Percentiles rank a stretch among this genome's conserved stretches.
Conservation (phyloP, 2,329 filamentous ascomycete species). For the Phialocephala sp. region DNA sequence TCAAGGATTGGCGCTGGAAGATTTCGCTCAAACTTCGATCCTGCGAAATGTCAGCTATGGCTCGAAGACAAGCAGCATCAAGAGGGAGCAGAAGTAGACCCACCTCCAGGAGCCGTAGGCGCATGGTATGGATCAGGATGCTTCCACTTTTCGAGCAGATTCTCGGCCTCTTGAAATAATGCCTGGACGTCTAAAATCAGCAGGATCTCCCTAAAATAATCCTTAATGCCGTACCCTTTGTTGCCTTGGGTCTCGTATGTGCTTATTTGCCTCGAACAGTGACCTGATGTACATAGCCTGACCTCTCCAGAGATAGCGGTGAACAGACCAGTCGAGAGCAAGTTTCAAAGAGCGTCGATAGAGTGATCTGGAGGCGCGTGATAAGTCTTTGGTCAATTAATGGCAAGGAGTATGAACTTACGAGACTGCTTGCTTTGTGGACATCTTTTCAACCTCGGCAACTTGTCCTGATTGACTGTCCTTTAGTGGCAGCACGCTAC, state of each 20-base stretch:
- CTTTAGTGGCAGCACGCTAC: constrained; percentile 13
- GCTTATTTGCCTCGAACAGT: constrained; percentile 91
- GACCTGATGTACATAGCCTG: constrained; percentile 96
- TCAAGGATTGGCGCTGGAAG: constrained; percentile 79
- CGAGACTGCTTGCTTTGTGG: constrained; percentile 44
- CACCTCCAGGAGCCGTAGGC: constrained; percentile 93
- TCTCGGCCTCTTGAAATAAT: constrained; percentile 86
- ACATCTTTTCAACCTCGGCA: constrained; percentile 37
- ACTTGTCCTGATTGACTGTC: constrained; percentile 12
- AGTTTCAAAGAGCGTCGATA: constrained; percentile 95
- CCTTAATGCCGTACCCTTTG: constrained; percentile 62
- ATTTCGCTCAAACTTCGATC: constrained; percentile 96
- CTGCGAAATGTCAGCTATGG: constrained; percentile 51
- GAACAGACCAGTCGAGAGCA: constrained; percentile 92
- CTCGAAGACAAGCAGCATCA: background rate
- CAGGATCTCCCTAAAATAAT: background rate
- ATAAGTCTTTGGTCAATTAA: constrained; percentile 24
- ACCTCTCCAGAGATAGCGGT: constrained; percentile 91
- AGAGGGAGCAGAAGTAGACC: constrained; percentile 38
- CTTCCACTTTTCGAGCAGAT: constrained; percentile 90
- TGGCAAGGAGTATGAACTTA: constrained; percentile 28
- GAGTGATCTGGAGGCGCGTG: constrained; percentile 60
- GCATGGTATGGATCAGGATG: constrained; percentile 92
- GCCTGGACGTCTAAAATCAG: constrained; percentile 58
- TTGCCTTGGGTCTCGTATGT: constrained; percentile 82